phyloP scores from a whole-genome alignment of 2,329 filamentous ascomycete species.

The Ophiocordyceps sinensis region DNA sequence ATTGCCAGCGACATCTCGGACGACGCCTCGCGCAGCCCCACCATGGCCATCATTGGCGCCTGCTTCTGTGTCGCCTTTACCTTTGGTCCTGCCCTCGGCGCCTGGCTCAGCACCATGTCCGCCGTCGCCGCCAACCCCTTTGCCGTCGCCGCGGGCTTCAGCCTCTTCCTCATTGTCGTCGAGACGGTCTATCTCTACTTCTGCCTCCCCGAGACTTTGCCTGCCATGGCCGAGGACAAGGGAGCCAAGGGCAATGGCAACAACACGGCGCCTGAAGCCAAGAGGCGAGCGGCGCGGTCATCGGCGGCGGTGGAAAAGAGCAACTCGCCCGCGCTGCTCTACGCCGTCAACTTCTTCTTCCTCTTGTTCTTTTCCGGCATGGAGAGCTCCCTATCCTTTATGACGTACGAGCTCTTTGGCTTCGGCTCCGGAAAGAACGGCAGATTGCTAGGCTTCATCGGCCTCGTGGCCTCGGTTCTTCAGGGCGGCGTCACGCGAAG shows the following conservation, averaged over 20 bases:
- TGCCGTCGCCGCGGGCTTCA: slow-evolving; percentile 80
- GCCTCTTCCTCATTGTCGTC: slow-evolving; percentile 65
- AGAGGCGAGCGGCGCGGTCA: slow-evolving; percentile 6
- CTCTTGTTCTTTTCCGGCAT: slow-evolving; percentile 95
- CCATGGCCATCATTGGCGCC: slow-evolving; percentile 90
- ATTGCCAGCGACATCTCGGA: slow-evolving; percentile 95
- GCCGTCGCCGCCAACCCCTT: slow-evolving; percentile 82
- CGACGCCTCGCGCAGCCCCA: slow-evolving; percentile 67
- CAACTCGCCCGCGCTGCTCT: slow-evolving; percentile 73
- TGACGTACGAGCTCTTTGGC: slow-evolving; percentile 88
- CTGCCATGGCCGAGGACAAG: slow-evolving; percentile 32
- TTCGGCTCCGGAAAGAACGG: slow-evolving; percentile 73
- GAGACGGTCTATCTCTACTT: slow-evolving; percentile 84
- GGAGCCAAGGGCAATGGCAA: slow-evolving; percentile 7
- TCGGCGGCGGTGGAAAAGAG: slow-evolving; percentile 36
- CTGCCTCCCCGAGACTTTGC: slow-evolving; percentile 74
- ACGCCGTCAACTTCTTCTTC: slow-evolving; percentile 76
- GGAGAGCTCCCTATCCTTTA: slow-evolving; percentile 94
- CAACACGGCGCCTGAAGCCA: slow-evolving; percentile 9
- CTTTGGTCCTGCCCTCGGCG: slow-evolving; percentile 84
- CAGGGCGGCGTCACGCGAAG: slow-evolving; percentile 86
- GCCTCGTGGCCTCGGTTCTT: slow-evolving; percentile 78
- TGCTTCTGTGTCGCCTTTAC: slow-evolving; percentile 98
- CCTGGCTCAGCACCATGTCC: slow-evolving; percentile 64
- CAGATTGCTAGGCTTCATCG: slow-evolving; percentile 76